phyloP scores from a whole-genome alignment of 2,329 filamentous ascomycete genomes.

The Pleurostoma richardsiae region DNA sequence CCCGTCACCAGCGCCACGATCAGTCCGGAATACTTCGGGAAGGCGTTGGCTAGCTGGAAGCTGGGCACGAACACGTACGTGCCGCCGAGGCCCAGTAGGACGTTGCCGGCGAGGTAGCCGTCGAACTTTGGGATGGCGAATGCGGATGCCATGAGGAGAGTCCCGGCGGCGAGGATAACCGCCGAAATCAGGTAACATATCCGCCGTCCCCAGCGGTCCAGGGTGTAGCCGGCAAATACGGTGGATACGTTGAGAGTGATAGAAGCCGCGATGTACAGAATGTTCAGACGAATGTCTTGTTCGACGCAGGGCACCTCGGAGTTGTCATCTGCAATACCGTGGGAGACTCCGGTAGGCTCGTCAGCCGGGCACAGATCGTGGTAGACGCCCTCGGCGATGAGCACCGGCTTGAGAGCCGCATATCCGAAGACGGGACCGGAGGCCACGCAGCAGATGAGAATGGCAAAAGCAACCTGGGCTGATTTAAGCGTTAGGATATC shows the following conservation, averaged over 20 bases:
- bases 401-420: constrained; percentile 58
- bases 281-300: constrained; percentile 48
- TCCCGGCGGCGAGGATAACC: constrained; percentile 50
- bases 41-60: constrained; percentile 61
- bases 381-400: constrained; percentile 55
- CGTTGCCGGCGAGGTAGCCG: constrained; percentile 52
- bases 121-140: constrained; percentile 49
- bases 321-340: constrained; percentile 8
- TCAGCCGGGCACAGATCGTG: constrained; percentile 43
- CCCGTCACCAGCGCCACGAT: constrained; percentile 59
- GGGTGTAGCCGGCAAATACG: constrained; percentile 59
- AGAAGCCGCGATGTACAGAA: constrained; percentile 49
- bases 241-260: constrained; percentile 60
- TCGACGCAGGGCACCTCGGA: constrained; percentile 42
- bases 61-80: constrained; percentile 61
- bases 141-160: constrained; percentile 56
- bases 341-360: constrained; percentile 32
- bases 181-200: constrained; percentile 58
- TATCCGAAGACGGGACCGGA: constrained; percentile 62
- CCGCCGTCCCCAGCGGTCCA: constrained; percentile 63
- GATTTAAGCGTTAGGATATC: background rate
- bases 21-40: constrained; percentile 52
- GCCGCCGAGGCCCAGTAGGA: constrained; percentile 56
- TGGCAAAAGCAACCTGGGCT: constrained; percentile 59
- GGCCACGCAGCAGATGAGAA: constrained; percentile 62